Percentiles rank a stretch among this genome's conserved stretches.
Evolutionary conservation across 2,329 filamentous ascomycete species (phyloP).

Genomic region (Alternaria burnsii): DNA sequence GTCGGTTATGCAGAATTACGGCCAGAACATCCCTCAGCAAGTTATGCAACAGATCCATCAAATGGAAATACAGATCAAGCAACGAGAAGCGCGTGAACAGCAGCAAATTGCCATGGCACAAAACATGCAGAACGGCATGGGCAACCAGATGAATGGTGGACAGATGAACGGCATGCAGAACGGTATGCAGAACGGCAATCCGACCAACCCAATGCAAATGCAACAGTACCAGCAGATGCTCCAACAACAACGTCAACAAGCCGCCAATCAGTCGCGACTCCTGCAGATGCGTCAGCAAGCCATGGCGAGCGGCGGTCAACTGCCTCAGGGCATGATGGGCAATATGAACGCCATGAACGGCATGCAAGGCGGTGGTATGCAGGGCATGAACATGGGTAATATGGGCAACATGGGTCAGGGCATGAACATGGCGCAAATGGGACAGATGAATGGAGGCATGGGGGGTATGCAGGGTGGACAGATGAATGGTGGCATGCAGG

Average conservation of each 20-base stretch:
- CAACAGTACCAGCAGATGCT: constrained; percentile 47
- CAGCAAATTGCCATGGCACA: constrained; percentile 32
- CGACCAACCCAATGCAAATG: constrained; percentile 41
- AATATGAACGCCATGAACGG: constrained; percentile 26
- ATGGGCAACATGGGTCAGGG: constrained; percentile 29
- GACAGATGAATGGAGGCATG: constrained; percentile 23
- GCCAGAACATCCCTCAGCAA: constrained; percentile 37
- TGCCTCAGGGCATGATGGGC: constrained; percentile 43
- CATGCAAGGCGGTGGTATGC: constrained; percentile 37
- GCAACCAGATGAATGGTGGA: constrained; percentile 34
- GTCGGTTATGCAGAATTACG: constrained; percentile 35
- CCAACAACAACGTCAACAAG: constrained; percentile 45
- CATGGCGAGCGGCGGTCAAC: constrained; percentile 41
- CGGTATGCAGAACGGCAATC: constrained; percentile 29
- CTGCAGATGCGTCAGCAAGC: constrained; percentile 45
- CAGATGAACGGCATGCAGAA: constrained; percentile 37
- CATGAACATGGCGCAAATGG: constrained; percentile 22
- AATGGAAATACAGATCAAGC: constrained; percentile 39
- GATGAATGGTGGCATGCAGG: constrained; percentile 28
- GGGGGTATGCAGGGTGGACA: constrained; percentile 27
- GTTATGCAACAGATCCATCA: constrained; percentile 39
- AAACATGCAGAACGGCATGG: constrained; percentile 19
- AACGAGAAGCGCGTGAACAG: constrained; percentile 32
- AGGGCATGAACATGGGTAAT: constrained; percentile 40
- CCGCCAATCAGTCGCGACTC: constrained; percentile 46